These are phyloP conservation scores for Metarhizium brunneum DNA, from an alignment of 2,329 filamentous ascomycete species.

Conservation along the genomic window DNA sequence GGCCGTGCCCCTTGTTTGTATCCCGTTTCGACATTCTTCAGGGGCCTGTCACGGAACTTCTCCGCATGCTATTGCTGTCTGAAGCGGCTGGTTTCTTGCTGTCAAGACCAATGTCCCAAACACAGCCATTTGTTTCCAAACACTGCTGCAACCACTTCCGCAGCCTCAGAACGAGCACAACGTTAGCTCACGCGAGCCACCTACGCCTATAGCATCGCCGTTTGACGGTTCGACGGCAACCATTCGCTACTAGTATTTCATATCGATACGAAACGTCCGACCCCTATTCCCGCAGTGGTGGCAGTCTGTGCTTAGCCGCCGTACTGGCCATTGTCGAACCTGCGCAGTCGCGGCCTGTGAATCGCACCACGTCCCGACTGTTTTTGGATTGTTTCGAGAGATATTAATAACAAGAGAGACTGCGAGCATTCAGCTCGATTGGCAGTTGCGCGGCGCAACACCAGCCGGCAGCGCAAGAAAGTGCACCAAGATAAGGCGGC, in stretches of 20 bases:
- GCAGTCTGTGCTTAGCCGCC: slow-evolving; percentile 3
- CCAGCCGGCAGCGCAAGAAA: neutral
- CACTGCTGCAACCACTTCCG: neutral
- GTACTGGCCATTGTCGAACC: neutral
- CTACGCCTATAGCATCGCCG: neutral
- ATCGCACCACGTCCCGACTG: neutral
- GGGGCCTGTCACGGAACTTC: slow-evolving; percentile 4
- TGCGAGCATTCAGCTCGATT: neutral
- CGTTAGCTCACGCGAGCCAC: neutral
- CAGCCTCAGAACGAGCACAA: neutral
- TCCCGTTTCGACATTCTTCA: slow-evolving; percentile 1
- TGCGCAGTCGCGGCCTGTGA: neutral
- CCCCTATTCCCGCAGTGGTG: slow-evolving; percentile 1
- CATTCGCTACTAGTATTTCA: neutral
- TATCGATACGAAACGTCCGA: neutral
- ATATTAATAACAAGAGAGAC: neutral
- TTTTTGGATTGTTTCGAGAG: neutral
- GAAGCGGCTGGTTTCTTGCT: neutral
- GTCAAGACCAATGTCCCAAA: neutral
- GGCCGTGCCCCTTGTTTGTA: neutral
- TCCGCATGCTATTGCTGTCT: slow-evolving; percentile 1
- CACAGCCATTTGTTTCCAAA: neutral
- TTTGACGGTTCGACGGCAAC: neutral
- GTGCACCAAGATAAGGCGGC: neutral
- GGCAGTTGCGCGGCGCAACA: neutral